Base-by-base conservation (phyloP, 345 rosid genomes). In the Citrus hindsii region DNA sequence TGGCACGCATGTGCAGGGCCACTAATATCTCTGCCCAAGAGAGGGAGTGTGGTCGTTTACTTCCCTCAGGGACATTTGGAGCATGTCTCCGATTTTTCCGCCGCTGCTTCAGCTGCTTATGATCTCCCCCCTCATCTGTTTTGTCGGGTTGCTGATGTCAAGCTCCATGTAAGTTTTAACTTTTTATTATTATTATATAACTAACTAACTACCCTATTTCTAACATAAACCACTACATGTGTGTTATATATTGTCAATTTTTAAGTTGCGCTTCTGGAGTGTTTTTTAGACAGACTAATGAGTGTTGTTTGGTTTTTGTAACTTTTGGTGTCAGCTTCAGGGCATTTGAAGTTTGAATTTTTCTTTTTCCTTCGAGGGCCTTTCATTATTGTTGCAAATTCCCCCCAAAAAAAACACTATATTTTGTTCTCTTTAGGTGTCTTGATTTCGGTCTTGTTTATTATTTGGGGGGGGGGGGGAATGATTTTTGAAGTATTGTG, bases 1-100 rank as follows among this genome's bases (percentile, higher is more conserved):
- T 96, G 98, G 98, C 98, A 96, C 74, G 99, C 99, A 62, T 96
- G 99, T 82, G 98, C 98, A n/a, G 99, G 99, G 61, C 99, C 99
- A 33, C 92, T 94, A 1, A 89, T 91, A 73, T 92, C 97, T 64
- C 87, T 96, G 48, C 99, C 98, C 1, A 92, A 86, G 91, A 92
- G 81, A 85, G 98, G 98, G 55, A 84, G 89, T 84, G 77, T 86
- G 67, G 98, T 96, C 33, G 92, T 91, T 71, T 96, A 96, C 87
- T 88, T 94, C 77, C 99, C 94, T 59, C 99, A 94, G 82, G 99
- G 99, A 21, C 98, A 96, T 79, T 81, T 94, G 83, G 98, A 96
- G 83, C 97, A 88, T 71, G 86, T 90, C 82, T 83, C 94, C 80
- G 92, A 92, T 83, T 86, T 82, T 82, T 86, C 92, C 81, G 85